These are phyloP conservation scores for Mrakia blollopis DNA, from an alignment of 768 basidiomycete genomes.

Conservation along the genomic window DNA sequence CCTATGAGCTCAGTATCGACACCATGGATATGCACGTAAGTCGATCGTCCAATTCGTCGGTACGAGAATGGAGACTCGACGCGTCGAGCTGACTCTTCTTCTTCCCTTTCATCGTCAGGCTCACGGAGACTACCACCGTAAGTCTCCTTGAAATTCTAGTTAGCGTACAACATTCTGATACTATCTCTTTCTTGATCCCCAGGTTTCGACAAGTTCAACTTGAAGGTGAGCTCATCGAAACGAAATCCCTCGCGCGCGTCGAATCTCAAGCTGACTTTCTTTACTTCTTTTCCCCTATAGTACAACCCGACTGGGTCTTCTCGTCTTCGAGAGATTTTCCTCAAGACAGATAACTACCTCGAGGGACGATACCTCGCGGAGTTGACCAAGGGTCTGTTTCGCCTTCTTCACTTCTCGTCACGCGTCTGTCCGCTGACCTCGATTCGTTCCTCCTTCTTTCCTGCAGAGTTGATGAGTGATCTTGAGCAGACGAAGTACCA, in stretches of 20 bases:
- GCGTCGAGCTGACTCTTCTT: neutral
- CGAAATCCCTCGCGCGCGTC: neutral
- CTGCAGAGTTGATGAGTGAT: conserved; percentile 90
- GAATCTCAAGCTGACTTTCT: neutral
- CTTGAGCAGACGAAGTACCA: conserved; percentile 98
- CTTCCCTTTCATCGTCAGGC: neutral
- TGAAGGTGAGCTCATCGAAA: conserved; percentile 10
- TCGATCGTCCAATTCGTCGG: neutral
- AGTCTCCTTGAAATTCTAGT: too few species aligned
- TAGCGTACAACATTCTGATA: too few species aligned
- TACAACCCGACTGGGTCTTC: conserved; percentile 95
- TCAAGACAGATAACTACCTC: conserved; percentile 96
- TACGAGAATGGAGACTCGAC: neutral
- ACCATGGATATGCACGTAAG: conserved; percentile 93
- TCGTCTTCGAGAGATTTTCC: conserved; percentile 87
- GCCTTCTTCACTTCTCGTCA: conserved; percentile 3
- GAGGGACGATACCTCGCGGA: conserved; percentile 91
- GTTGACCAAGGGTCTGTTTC: conserved; percentile 68
- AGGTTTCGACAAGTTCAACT: conserved; percentile 68
- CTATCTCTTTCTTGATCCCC: too few species aligned
- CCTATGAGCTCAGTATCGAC: conserved; percentile 97
- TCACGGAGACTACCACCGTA: conserved; percentile 31
- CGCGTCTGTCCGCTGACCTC: neutral
- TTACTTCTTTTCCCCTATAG: conserved; percentile 52
- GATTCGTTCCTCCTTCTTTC: neutral